A percentile compares a stretch with the other conserved stretches of the same genome.
These are phyloP conservation scores for Stagonosporopsis vannaccii DNA, from an alignment of 2,329 filamentous ascomycete species.

Conservation along the genomic window DNA sequence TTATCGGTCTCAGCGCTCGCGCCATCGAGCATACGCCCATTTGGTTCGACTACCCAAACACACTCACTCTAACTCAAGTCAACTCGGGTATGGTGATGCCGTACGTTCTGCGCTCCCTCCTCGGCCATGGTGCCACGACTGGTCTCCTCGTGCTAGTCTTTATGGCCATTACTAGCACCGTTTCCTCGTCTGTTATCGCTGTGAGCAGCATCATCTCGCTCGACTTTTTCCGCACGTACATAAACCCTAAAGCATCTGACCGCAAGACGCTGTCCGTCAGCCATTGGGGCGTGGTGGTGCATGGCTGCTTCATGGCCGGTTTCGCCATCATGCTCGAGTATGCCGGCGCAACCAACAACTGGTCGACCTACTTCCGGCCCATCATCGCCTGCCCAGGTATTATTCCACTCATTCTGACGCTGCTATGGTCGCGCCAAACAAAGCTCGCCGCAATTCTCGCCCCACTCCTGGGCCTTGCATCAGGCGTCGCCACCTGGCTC, in stretches of 20 bases:
- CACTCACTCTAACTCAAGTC: constrained; percentile 19
- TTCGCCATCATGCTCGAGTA: constrained; percentile 73
- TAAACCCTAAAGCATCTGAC: constrained; percentile 77
- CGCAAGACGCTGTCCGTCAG: constrained; percentile 78
- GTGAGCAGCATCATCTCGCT: constrained; percentile 87
- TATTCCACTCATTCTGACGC: constrained; percentile 77
- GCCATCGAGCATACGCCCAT: constrained; percentile 49
- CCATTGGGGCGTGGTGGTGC: constrained; percentile 74
- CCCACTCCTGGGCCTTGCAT: constrained; percentile 13
- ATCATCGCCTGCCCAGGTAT: constrained; percentile 85
- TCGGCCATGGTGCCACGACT: constrained; percentile 26
- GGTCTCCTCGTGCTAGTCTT: constrained; percentile 49
- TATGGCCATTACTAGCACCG: constrained; percentile 55
- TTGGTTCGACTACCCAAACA: constrained; percentile 51
- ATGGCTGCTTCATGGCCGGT: constrained; percentile 75
- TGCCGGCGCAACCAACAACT: constrained; percentile 71
- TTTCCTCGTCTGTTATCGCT: constrained; percentile 58
- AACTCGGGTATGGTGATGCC: constrained; percentile 29
- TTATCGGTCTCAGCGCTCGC: constrained; percentile 52
- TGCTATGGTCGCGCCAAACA: constrained; percentile 81
- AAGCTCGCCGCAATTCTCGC: constrained; percentile 69
- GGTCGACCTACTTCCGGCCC: constrained; percentile 83
- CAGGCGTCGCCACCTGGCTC: constrained; percentile 17
- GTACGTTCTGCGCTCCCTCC: constrained; percentile 27
- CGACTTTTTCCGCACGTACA: constrained; percentile 84